Evolutionary conservation across 768 basidiomycete species (phyloP).

Genomic region (Coprinopsis cinerea): DNA sequence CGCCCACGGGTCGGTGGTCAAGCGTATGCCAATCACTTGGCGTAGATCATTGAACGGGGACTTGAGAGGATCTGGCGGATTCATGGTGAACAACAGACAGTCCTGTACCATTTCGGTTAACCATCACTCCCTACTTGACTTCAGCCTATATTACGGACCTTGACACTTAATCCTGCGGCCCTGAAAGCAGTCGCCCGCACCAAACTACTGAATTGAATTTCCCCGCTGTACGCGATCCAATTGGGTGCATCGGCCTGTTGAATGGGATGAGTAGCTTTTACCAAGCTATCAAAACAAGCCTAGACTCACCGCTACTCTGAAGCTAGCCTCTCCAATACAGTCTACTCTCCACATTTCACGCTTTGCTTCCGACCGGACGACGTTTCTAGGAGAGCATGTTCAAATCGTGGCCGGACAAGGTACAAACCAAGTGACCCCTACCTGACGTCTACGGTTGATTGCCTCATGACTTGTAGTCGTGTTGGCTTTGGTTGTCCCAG

Average conservation of each 20-base stretch:
- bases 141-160: constrained; percentile 34
- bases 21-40: constrained; percentile 53
- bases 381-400: constrained; percentile 31
- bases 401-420: not conserved
- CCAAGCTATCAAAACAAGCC: not conserved
- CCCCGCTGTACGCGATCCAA: constrained; percentile 58
- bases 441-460: constrained; percentile 64
- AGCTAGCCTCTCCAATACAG: constrained; percentile 57
- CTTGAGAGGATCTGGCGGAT: constrained; percentile 48
- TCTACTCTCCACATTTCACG: constrained; percentile 68
- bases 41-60: constrained; percentile 56
- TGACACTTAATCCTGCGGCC: constrained; percentile 57
- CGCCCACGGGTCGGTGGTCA: constrained; percentile 59
- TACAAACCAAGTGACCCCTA: constrained; percentile 15
- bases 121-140: constrained; percentile 1
- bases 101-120: not conserved
- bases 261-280: not conserved
- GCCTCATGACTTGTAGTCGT: constrained; percentile 58
- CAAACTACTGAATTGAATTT: constrained; percentile 44
- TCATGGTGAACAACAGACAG: not conserved
- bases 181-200: constrained; percentile 58
- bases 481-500: constrained; percentile 32
- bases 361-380: constrained; percentile 44
- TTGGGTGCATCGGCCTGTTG: constrained; percentile 56
- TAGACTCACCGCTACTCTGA: constrained; percentile 47